A percentile compares a stretch with the other conserved stretches of the same genome.
These are phyloP conservation scores for Fusarium sp. DNA, from an alignment of 2,329 filamentous ascomycete genomes.

Conservation along the genomic window DNA sequence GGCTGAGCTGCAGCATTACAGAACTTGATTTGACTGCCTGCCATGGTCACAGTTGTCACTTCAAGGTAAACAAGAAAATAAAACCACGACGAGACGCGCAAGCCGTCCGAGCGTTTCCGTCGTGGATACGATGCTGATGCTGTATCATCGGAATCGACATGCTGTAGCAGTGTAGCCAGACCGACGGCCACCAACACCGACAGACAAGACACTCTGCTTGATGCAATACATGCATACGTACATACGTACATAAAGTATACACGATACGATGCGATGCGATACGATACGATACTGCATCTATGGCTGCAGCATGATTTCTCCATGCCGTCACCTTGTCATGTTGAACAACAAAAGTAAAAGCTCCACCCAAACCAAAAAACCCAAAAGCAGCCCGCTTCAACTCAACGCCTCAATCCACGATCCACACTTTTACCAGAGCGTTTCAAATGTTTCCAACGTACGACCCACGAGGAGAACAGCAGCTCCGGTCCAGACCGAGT, in stretches of 20 bases:
- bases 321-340: constrained; percentile 39
- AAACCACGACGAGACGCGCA: constrained; percentile 29
- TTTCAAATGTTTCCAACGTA: constrained; percentile 40
- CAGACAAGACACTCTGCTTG: not conserved
- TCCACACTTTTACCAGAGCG: constrained; percentile 19
- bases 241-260: not conserved
- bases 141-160: constrained; percentile 35
- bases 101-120: constrained; percentile 36
- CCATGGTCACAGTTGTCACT: not conserved
- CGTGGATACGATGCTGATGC: constrained; percentile 35
- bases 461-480: constrained; percentile 17
- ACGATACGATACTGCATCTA: constrained; percentile 24
- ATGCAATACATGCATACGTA: not conserved
- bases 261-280: constrained; percentile 26
- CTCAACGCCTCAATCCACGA: not conserved
- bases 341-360: constrained; percentile 21
- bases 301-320: constrained; percentile 41
- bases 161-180: constrained; percentile 21
- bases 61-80: constrained; percentile 6
- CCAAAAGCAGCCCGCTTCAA: constrained; percentile 9
- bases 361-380: constrained; percentile 15
- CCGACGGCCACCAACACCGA: constrained; percentile 1
- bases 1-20: constrained; percentile 38
- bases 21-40: not conserved
- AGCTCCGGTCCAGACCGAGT: constrained; percentile 28